Evolutionary conservation across 495 filamentous ascomycete genomes (phyloP), one percentile per base, ranked within the genome.

Genomic region (Aspergillus ellipticus): DNA sequence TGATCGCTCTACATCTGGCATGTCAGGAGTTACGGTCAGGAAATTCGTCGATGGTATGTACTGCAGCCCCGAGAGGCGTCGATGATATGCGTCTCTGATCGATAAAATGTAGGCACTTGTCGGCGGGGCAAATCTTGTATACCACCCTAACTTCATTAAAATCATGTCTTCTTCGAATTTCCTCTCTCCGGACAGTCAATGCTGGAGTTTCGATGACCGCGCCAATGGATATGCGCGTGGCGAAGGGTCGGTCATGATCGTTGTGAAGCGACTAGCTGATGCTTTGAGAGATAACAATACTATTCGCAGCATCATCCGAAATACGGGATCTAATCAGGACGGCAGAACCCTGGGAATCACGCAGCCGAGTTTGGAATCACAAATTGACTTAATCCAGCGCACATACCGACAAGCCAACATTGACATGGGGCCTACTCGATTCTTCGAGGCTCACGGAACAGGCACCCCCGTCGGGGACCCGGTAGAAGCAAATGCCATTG

Each of bases 291-390:
- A 61, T 31, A 58, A 58, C 50, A 68, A 75, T 57, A 56, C 56
- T 3, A 69, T 75, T 42, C 62, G 64, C 10, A 66, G 67, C 21
- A 55, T 78, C 5, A 74, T 80, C 41, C 60, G 68, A 13, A 65
- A 56, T 3, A 71, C 65, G 8, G 64, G 73, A 0, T 61, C 81
- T 20, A 87, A 84, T 55, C 81, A 64, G 24, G 69, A 72, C 55
- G 69, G 70, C 0, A 48, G 63, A 53, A 58, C 72, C 47, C 39
- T 57, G 6, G 59, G 55, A 15, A 57, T 65, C 5, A 59, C 64
- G 8, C 15, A 53, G 10, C 66, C 66, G 8, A 56, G 21, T 24
- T 26, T 29, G 8, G 50, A 53, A 7, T 61, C 66, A 0, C 70
- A 71, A 51, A 61, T 45, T 10, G 51, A 49, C 9, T 56, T 73